Base-by-base conservation (phyloP, 768 basidiomycete species). In the Goffeauzyma gilvescens region DNA sequence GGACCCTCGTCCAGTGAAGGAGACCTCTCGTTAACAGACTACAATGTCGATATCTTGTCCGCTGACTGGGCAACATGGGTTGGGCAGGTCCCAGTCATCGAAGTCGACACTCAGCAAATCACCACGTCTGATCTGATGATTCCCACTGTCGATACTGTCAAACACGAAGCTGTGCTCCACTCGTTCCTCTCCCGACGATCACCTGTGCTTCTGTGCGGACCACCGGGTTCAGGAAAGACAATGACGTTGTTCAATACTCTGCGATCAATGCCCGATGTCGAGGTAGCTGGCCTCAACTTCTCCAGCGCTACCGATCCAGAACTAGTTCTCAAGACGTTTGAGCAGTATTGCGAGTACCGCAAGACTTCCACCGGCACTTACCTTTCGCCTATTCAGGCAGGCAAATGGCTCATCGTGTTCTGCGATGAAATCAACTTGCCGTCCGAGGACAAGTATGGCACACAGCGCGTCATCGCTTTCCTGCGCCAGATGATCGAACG, bases 341-440 rank as follows among this genome's bases (percentile, higher is more conserved):
- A 96, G 62, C 93, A 98, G 66, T 93, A 98, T 58, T 98, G 93
- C 67, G 93, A 98, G 66, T 95, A 90, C 59, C 74, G 89, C 42
- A 96, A 96, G 67, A 96, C 93, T 4, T 86, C 93, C 10, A 96
- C 87, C 55, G 93, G 93, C n/a, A 82, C 93, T 35, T 75, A 95
- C 35, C 75, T 98, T 40, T 79, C 93, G 3, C 93, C 93, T 8
- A 67, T 79, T 3, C 87, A 95, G 57, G 86, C 95, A 49, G 90
- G 90, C 21, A 78, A 87, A 34, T 98, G 93, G 93, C 72, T 98
- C 37, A 89, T 98, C 25, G 80, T 98, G n/a, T 98, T 98, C 68
- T 98, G 93, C 62, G 93, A 98, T 61, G 93, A 98, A 65, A 96
- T 98, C 70, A 98, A 98, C 59, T 68, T 98, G 4, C 93, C 93